Evolutionary conservation across 345 rosid species (phyloP), one percentile per base, ranked within the genome.

Genomic region (Eutrema yunnanense): DNA sequence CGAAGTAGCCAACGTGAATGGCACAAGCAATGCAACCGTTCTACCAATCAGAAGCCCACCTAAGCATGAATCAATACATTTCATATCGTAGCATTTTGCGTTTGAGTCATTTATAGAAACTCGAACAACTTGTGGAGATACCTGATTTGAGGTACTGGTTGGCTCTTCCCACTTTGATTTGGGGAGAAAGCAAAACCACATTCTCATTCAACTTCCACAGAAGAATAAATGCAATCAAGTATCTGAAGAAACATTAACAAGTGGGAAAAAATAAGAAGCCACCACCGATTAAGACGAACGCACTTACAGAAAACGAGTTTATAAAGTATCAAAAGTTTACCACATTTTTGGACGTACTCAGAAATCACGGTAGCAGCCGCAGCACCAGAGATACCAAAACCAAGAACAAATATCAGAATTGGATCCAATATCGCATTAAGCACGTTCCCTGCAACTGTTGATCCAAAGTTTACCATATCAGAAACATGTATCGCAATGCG

Each of bases 11-110:
- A 91, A 74, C 8, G 99, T 91, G 85, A 85, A 82, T 36, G 95
- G 86, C 60, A 85, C 75, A 75, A 91, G 87, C 76, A 87, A 84
- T 52, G 99, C 92, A 27, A 87, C 57, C 6, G 99, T 89, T 84
- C 99, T 87, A 75, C 90, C 88, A 60, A 91, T 84, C 73, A 95
- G 96, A 81, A 91, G 96, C 62, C 99, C 90, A 46, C 99, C 97
- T 91, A 55, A 22, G 27, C 61, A 69, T 38, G n/a, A 55, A 38
- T 6, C 27, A 62, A 22, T 16, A 74, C 48, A 62, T 67, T 32
- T 57, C 13, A 67, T 11, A 14, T 36, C 12, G 51, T 62, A 44
- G 10, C 10, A 13, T 16, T 58, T 12, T 37, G 66, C 14, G 2
- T 65, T 67, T 57, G 16, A 22, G 8, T 14, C 2, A 1, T 19